Conservation (phyloP, 75 land plant genomes). For the Sequoia sempervirens region DNA sequence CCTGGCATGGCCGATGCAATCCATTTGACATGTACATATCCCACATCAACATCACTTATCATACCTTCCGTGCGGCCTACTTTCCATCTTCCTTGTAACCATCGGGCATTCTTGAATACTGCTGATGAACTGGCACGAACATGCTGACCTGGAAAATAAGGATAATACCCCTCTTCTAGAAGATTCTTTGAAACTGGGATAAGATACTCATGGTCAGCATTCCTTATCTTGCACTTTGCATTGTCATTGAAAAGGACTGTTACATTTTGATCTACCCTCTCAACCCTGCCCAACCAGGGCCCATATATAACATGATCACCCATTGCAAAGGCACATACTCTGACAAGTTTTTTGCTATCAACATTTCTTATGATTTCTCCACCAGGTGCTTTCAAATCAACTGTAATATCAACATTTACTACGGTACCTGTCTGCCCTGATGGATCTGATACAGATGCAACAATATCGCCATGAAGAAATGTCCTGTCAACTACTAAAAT, state of each 20-base stretch:
- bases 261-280: slow-evolving; percentile 55
- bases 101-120: slow-evolving; percentile 39
- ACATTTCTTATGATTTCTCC: slow-evolving; percentile 48
- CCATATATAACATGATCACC: slow-evolving; percentile 83
- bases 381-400: slow-evolving; percentile 55
- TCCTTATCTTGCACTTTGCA: slow-evolving; percentile 52
- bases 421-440: slow-evolving; percentile 78
- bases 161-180: slow-evolving; percentile 60
- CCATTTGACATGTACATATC: slow-evolving; percentile 71
- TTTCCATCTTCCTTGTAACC: slow-evolving; percentile 75
- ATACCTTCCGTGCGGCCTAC: slow-evolving; percentile 49
- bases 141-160: slow-evolving; percentile 79
- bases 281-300: slow-evolving; percentile 84
- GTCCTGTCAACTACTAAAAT: slow-evolving; percentile 66
- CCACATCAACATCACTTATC: slow-evolving; percentile 62
- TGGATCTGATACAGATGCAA: slow-evolving; percentile 54
- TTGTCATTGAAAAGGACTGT: slow-evolving; percentile 81
- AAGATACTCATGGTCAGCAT: slow-evolving; percentile 41
- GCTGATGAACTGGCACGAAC: slow-evolving; percentile 38
- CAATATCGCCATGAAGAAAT: slow-evolving; percentile 69
- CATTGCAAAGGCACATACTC: slow-evolving; percentile 30
- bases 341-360: slow-evolving; percentile 48
- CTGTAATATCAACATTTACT: slow-evolving; percentile 47
- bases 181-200: slow-evolving; percentile 41
- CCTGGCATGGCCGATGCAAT: slow-evolving; percentile 34